Evolutionary conservation across 2,329 filamentous ascomycete genomes (phyloP), one percentile per base, ranked within the genome.

Genomic region (Xylaria sp.): DNA sequence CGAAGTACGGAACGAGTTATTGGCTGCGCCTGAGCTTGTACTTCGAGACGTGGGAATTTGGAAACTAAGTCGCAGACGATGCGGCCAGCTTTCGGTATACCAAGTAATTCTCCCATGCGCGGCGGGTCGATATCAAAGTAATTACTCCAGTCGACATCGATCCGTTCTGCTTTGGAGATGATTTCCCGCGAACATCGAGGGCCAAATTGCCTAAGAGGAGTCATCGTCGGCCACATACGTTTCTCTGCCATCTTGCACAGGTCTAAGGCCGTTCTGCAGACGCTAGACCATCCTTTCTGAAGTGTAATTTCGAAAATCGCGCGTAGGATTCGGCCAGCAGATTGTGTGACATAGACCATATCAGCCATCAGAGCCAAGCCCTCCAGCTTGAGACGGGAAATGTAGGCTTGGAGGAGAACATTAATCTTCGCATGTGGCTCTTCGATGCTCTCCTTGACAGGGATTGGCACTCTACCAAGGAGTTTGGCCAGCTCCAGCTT

Each of bases 211-310:
- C 96, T 90, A 39, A 99, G 85, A 12, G 97, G 96, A 46, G 94
- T 93, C 96, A 98, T 99, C 6, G 95, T 98, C 15, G 95, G 94
- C 96, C 96, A 99, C 97, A 99, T 99, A 59, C 97, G 89, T 86
- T 97, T 97, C 84, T 99, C 96, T 0, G 95, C 96, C 94, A 97
- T 98, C 84, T 99, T 99, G 84, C 97, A 99, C 63, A 99, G 87
- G 76, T 97, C 93, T 51, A 99, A 85, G 0, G 96, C 94, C 71
- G 92, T 94, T 83, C 96, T 97, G 9, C 96, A 93, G 3, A 98
- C 96, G 18, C 90, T 91, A 0, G 96, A 90, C 95, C 95, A 99
- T 41, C 95, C 95, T 81, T 98, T 98, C 83, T 95, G 97, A 73
- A 99, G 83, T n/a, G 93, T 92, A 64, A 99, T 98, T 82, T 99